Percentiles rank a stretch among this genome's conserved stretches.
Evolutionary conservation across 2,329 filamentous ascomycete species (phyloP).

Genomic region (Fusarium xylarioides): DNA sequence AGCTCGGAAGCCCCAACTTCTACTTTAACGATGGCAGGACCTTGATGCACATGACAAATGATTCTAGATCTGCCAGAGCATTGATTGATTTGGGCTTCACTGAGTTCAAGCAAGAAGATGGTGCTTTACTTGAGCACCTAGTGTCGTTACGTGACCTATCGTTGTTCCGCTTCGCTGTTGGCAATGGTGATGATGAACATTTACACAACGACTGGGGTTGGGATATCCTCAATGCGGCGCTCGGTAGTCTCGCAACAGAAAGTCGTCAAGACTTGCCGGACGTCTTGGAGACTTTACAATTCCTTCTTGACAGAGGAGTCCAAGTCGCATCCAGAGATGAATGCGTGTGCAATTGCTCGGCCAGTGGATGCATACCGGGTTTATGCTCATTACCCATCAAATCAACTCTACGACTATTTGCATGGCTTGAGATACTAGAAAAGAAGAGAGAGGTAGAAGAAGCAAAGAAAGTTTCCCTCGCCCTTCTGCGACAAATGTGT

Average conservation of each 20-base stretch:
- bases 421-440: not conserved
- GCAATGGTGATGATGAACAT: not conserved
- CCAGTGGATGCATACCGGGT: not conserved
- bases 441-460: not conserved
- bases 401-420: not conserved
- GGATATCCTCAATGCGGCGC: not conserved
- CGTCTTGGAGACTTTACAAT: not conserved
- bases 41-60: not conserved
- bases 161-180: not conserved
- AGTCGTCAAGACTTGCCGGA: accelerated
- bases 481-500: not conserved
- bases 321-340: not conserved
- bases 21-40: not conserved
- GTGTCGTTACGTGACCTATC: not conserved
- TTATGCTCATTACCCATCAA: too few relatives aligned
- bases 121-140: not conserved
- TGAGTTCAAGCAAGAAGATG: not conserved
- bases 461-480: not conserved
- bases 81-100: not conserved
- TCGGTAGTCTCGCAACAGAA: not conserved
- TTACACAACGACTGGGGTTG: not conserved
- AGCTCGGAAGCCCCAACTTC: not conserved
- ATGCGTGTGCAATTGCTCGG: not conserved
- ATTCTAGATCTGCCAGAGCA: not conserved
- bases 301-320: not conserved